Conservation (phyloP, 129 eudicot genomes). For the sunflower (Helianthus annuus) region DNA sequence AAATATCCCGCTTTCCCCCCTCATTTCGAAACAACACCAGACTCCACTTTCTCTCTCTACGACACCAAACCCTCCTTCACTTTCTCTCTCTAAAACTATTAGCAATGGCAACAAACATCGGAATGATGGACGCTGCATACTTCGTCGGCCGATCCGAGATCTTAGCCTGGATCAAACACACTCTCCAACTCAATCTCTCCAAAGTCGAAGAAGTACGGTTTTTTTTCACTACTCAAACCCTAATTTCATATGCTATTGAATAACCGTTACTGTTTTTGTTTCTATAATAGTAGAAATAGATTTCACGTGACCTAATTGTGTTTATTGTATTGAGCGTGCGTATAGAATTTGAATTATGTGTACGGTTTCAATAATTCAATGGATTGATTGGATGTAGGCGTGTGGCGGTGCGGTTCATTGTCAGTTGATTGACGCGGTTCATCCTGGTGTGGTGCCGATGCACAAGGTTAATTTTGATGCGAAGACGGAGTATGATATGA, state of each 20-base stretch:
- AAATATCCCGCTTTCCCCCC: slow-evolving; percentile 44
- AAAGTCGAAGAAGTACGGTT: slow-evolving; percentile 81
- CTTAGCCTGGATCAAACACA: slow-evolving; percentile 82
- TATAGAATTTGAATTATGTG: not conserved
- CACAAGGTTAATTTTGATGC: slow-evolving; percentile 97
- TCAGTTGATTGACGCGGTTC: slow-evolving; percentile 88
- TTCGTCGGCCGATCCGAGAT: slow-evolving; percentile 94
- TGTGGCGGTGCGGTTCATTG: slow-evolving; percentile 90
- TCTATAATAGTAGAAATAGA: no score
- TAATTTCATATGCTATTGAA: not conserved
- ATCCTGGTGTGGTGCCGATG: slow-evolving; percentile 92
- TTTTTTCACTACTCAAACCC: slow-evolving; percentile 16
- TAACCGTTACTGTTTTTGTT: no score
- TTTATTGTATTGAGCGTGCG: no score
- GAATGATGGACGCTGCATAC: slow-evolving; percentile 91
- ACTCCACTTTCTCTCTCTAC: slow-evolving; percentile 16
- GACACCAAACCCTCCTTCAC: not conserved
- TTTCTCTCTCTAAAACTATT: slow-evolving; percentile 36
- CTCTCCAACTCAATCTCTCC: slow-evolving; percentile 83
- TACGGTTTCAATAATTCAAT: no score
- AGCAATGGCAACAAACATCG: slow-evolving; percentile 83
- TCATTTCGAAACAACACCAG: slow-evolving; percentile 31
- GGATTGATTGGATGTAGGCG: slow-evolving; percentile 57
- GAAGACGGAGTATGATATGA: slow-evolving; percentile 88
- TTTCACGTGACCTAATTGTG: no score